phyloP scores from a whole-genome alignment of 208 protist species.

The Trypanosoma lewisi region DNA sequence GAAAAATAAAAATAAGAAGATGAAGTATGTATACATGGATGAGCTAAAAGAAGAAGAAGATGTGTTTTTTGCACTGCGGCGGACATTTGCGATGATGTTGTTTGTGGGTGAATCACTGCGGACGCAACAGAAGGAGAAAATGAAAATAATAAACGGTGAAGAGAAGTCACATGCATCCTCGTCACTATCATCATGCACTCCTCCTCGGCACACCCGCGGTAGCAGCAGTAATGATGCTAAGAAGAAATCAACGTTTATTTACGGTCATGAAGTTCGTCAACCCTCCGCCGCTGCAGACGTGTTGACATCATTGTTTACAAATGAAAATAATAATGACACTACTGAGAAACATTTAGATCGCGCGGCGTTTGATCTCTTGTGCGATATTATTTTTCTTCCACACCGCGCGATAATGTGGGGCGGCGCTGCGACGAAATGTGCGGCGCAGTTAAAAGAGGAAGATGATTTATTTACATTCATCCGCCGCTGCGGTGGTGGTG shows the following conservation, averaged over 20 bases:
- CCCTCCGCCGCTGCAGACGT: not conserved
- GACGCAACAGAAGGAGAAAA: not conserved
- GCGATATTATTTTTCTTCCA: constrained; percentile 18
- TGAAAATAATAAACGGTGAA: not conserved
- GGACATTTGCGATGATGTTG: constrained; percentile 22
- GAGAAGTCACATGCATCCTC: not conserved
- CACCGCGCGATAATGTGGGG: constrained; percentile 17
- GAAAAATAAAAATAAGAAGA: no score
- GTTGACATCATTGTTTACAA: not conserved
- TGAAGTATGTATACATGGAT: constrained; percentile 5
- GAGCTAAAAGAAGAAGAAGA: not conserved
- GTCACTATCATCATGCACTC: not conserved
- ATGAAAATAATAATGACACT: not conserved
- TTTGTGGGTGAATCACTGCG: not conserved
- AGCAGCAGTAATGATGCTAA: not conserved
- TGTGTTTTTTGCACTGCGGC: constrained; percentile 2
- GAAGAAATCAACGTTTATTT: not conserved
- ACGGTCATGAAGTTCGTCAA: not conserved
- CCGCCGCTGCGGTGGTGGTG: not conserved
- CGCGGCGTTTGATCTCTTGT: constrained; percentile 6
- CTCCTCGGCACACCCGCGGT: not conserved
- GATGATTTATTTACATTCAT: constrained; percentile 17
- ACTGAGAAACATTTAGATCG: not conserved
- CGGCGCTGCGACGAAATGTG: not conserved
- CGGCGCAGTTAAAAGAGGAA: constrained; percentile 7